A percentile compares a stretch with the other conserved stretches of the same genome.
These are phyloP conservation scores for Pichia sporocuriosa DNA, from an alignment of 805 yeast genomes.

Conservation along the genomic window DNA sequence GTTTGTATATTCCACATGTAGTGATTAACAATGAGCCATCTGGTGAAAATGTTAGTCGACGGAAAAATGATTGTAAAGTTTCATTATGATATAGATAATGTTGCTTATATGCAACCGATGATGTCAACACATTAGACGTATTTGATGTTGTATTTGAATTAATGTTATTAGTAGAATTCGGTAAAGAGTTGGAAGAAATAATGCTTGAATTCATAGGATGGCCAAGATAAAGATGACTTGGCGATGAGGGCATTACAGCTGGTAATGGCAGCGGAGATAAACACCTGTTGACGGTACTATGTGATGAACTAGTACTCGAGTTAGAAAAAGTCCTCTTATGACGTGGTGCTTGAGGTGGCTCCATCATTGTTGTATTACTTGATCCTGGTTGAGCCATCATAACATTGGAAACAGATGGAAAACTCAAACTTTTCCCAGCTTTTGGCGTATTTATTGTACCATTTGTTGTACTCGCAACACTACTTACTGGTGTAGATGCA, in stretches of 20 bases:
- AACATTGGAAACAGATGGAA: no score
- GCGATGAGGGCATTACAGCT: conserved; percentile 38
- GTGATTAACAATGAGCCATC: conserved; percentile 79
- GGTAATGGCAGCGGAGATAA: conserved; percentile 34
- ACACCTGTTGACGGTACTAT: conserved; percentile 21
- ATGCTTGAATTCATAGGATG: no score
- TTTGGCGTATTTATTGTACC: no score
- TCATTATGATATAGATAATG: conserved; percentile 71
- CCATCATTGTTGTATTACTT: conserved; percentile 19
- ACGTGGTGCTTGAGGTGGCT: conserved; percentile 28
- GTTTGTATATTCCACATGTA: conserved; percentile 63
- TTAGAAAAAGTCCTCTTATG: conserved; percentile 39
- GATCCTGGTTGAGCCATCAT: neutral
- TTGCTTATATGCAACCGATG: conserved; percentile 24
- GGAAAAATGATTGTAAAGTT: conserved; percentile 81
- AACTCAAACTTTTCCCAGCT: no score
- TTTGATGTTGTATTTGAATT: neutral
- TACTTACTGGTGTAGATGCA: conserved; percentile 3
- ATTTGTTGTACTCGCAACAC: no score
- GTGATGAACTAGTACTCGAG: conserved; percentile 30
- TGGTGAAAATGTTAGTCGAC: conserved; percentile 80
- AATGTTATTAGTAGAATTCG: neutral
- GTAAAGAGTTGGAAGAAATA: no score
- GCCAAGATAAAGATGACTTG: conserved; percentile 12
- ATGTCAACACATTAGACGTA: no score